These are phyloP conservation scores for Iris macrosiphon DNA, from an alignment of 106 monocot genomes.

Conservation along the genomic window DNA sequence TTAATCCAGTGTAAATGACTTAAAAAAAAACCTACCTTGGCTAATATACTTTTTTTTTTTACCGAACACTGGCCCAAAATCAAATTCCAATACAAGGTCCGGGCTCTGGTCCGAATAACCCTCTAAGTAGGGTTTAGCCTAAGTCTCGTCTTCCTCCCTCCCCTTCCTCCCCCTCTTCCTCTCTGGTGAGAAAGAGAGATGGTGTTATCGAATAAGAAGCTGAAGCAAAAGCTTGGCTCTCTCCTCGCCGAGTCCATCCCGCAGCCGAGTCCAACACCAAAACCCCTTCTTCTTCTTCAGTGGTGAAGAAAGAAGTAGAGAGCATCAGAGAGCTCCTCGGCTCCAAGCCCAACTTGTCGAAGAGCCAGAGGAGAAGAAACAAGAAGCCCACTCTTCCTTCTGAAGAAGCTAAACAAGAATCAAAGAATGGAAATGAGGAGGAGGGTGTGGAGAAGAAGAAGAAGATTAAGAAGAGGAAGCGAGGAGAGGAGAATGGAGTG, in stretches of 20 bases:
- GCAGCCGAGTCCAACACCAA: conserved; percentile 12
- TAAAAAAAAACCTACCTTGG: no score
- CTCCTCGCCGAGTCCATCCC: conserved; percentile 37
- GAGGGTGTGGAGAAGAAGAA: conserved; percentile 9
- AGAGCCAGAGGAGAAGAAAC: background rate
- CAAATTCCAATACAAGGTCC: no score
- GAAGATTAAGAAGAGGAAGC: conserved; percentile 10
- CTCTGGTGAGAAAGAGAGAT: conserved; percentile 21
- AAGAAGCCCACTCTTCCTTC: no score
- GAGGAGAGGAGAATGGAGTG: conserved; percentile 4
- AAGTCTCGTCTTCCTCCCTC: background rate
- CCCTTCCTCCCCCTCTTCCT: background rate
- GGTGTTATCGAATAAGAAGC: conserved; percentile 87
- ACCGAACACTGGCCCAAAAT: no score
- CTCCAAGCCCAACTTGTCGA: conserved; percentile 13
- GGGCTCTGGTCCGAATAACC: no score
- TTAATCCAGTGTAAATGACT: no score
- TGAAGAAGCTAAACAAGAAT: background rate
- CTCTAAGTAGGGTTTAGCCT: no score
- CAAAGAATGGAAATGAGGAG: background rate
- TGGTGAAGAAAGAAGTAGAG: conserved; percentile 20
- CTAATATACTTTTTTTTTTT: no score
- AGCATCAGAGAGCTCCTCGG: conserved; percentile 37
- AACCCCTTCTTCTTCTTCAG: background rate
- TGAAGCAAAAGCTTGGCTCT: conserved; percentile 59